A percentile compares a stretch with the other conserved stretches of the same genome.
Evolutionary conservation across 768 basidiomycete species (phyloP).

Genomic region (Boletus sp.): DNA sequence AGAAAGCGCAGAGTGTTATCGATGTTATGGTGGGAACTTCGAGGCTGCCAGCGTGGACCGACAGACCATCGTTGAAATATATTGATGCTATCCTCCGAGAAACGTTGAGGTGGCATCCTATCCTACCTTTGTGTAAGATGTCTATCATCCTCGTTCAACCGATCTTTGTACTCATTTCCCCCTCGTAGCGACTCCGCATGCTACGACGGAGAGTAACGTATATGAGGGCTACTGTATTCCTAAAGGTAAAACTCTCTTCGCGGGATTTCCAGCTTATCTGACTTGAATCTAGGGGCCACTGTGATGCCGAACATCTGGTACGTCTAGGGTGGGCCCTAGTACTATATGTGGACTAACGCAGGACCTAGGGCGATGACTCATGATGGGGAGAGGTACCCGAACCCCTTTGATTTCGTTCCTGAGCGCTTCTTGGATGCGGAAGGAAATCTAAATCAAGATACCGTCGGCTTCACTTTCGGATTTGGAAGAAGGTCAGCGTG

Average conservation of each 20-base stretch:
- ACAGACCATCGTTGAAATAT: constrained; percentile 28
- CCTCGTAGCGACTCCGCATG: constrained; percentile 16
- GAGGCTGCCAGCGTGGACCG: constrained; percentile 27
- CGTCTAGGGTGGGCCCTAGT: background rate
- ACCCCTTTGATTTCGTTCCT: constrained; percentile 33
- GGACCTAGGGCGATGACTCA: constrained; percentile 33
- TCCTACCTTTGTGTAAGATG: constrained; percentile 24
- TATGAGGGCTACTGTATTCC: constrained; percentile 31
- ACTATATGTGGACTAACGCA: background rate
- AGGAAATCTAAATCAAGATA: constrained; percentile 25
- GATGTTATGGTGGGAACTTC: constrained; percentile 24
- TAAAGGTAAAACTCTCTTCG: constrained; percentile 10
- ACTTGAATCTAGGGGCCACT: constrained; percentile 17
- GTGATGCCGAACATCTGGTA: constrained; percentile 31
- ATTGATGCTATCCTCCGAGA: constrained; percentile 30
- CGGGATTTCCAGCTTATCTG: background rate
- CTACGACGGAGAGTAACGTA: constrained; percentile 18
- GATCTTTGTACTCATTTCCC: background rate
- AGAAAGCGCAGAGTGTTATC: constrained; percentile 30
- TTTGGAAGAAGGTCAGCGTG: constrained; percentile 24
- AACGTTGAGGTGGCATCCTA: constrained; percentile 25
- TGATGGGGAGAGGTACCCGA: constrained; percentile 32
- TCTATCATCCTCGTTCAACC: background rate
- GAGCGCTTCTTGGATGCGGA: constrained; percentile 27
- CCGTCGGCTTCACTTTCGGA: constrained; percentile 20